Evolutionary conservation across 495 filamentous ascomycete genomes (phyloP).

Genomic region (Tuber brumale): DNA sequence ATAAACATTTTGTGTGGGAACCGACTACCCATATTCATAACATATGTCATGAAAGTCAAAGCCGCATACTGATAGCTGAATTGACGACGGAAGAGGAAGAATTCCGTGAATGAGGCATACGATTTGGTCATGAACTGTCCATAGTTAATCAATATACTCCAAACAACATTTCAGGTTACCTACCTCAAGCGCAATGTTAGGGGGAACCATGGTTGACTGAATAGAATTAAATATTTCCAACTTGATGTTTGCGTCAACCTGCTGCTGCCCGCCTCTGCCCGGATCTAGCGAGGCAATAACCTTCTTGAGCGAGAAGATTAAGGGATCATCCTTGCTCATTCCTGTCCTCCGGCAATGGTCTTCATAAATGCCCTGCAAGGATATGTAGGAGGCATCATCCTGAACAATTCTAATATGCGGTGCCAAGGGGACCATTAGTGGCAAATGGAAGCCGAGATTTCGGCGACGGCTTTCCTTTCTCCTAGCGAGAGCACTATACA

Average conservation of each 20-base stretch:
- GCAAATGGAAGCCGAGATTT: slow-evolving; percentile 91
- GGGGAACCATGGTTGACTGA: slow-evolving; percentile 81
- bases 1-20: slow-evolving; percentile 93
- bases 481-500: slow-evolving; percentile 54
- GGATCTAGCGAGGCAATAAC: slow-evolving; percentile 66
- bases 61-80: slow-evolving; percentile 96
- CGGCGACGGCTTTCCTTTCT: slow-evolving; percentile 90
- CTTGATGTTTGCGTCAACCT: slow-evolving; percentile 51
- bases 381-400: slow-evolving; percentile 90
- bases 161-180: neutral
- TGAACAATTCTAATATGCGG: slow-evolving; percentile 89
- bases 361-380: slow-evolving; percentile 87
- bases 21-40: slow-evolving; percentile 88
- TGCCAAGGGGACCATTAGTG: slow-evolving; percentile 86
- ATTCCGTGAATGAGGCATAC: slow-evolving; percentile 84
- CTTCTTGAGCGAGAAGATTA: slow-evolving; percentile 91
- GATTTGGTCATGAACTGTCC: slow-evolving; percentile 70
- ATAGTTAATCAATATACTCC: slow-evolving; percentile 16
- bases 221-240: slow-evolving; percentile 85
- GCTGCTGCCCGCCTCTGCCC: slow-evolving; percentile 46
- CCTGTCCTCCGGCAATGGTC: slow-evolving; percentile 83
- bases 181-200: slow-evolving; percentile 63
- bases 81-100: slow-evolving; percentile 95
- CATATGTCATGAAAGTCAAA: slow-evolving; percentile 96
- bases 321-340: slow-evolving; percentile 87